Evolutionary conservation across 345 rosid species (phyloP), one percentile per base, ranked within the genome.

Genomic region (Gossypioides kirkii): DNA sequence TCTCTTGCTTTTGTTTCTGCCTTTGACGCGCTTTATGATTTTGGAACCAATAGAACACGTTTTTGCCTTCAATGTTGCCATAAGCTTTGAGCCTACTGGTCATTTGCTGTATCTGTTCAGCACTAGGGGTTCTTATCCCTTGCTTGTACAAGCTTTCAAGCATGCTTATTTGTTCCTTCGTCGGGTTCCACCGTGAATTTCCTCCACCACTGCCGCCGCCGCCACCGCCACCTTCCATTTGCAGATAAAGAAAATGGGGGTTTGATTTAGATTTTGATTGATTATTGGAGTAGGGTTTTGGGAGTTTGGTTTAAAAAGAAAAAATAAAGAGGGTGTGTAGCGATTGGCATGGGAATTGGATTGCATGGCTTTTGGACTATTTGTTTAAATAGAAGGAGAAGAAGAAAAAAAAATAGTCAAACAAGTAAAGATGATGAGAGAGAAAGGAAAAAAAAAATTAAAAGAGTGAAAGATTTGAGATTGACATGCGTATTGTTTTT

Each of bases 41-140:
- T 72, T 95, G 99, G 64, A 95, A 95, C 99, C 99, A 92, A 65
- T 95, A 95, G 53, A 95, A 95, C 42, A 95, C 99, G 77, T 95
- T 95, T 78, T 95, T 92, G 20, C 99, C 99, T 81, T 95, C 98
- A 49, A 95, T 95, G 70, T 87, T 88, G 28, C 99, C 99, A 71
- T 72, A 84, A 4, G 78, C 91, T 32, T 84, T 87, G 25, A 95
- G 97, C 73, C 88, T 85, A 23, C 69, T 74, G 2, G 98, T 86
- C 73, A 95, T 95, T 58, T 88, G 94, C 81, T 95, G 93, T 70
- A 95, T 95, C 84, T 92, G 98, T 14, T 92, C 96, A 12, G 99
- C 94, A 11, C 77, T 88, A 10, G 98, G 98, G 1, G 99, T 92
- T 74, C 98, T 85, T 17, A 91, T 76, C 10, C 99, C 99, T 79